Conservation (phyloP, 192 early-diverging fungal species). For the Rhizophagus sp. region DNA sequence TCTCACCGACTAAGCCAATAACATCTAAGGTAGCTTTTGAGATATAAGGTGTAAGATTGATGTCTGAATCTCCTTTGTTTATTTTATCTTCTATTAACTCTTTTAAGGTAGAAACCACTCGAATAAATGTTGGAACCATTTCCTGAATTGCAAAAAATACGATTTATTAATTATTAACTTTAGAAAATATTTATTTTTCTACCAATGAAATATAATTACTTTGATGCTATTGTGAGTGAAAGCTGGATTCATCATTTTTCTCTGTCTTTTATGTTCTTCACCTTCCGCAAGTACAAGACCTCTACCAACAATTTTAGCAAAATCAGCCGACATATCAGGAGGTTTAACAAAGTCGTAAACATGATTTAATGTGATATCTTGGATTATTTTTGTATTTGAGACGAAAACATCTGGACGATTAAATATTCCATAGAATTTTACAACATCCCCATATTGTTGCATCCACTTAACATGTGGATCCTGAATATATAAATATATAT, state of each 20-base stretch:
- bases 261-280: constrained; percentile 47
- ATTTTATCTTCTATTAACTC: constrained; percentile 38
- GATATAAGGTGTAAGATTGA: constrained; percentile 42
- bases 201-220: constrained; percentile 20
- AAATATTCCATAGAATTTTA: constrained; percentile 50
- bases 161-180: background rate
- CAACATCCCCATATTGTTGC: constrained; percentile 50
- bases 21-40: constrained; percentile 47
- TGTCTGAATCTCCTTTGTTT: constrained; percentile 30
- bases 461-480: constrained; percentile 44
- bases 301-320: constrained; percentile 43
- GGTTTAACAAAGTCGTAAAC: constrained; percentile 52
- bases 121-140: constrained; percentile 34
- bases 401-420: constrained; percentile 39
- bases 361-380: constrained; percentile 44
- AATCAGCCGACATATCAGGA: constrained; percentile 5
- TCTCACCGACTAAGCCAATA: constrained; percentile 42
- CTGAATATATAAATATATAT: too few species aligned
- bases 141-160: background rate
- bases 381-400: constrained; percentile 51
- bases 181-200: too few species aligned
- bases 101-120: constrained; percentile 34
- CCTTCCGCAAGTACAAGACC: constrained; percentile 57
- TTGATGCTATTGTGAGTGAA: constrained; percentile 48
- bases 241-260: constrained; percentile 60